These are phyloP conservation scores for Obba rivulosa DNA, from an alignment of 768 basidiomycete genomes.

Conservation along the genomic window DNA sequence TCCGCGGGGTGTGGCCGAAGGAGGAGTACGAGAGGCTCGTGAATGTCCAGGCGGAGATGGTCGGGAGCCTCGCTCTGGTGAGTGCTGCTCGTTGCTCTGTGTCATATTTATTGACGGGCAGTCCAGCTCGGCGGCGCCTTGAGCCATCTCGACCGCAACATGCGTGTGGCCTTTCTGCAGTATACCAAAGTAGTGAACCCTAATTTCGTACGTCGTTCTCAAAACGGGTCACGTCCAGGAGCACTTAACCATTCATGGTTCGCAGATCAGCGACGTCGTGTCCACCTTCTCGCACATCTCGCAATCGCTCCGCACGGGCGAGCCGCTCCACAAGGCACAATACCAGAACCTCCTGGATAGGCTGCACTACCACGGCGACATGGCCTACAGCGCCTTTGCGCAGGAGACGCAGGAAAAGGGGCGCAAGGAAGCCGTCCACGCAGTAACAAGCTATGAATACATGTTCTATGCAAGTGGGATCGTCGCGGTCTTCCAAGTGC, in stretches of 20 bases:
- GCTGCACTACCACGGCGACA: constrained; percentile 36
- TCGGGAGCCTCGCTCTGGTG: constrained; percentile 34
- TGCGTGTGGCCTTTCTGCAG: constrained; percentile 36
- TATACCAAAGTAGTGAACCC: constrained; percentile 49
- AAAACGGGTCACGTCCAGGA: not conserved
- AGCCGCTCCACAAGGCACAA: constrained; percentile 39
- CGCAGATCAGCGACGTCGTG: constrained; percentile 39
- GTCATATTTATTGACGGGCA: not conserved
- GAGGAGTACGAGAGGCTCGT: constrained; percentile 40
- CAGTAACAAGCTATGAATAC: constrained; percentile 24
- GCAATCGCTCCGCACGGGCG: constrained; percentile 38
- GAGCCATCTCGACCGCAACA: constrained; percentile 34
- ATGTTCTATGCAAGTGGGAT: constrained; percentile 36
- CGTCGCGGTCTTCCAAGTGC: constrained; percentile 33
- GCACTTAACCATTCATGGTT: not conserved
- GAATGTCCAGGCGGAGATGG: constrained; percentile 36
- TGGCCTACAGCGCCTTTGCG: constrained; percentile 8
- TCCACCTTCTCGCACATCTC: constrained; percentile 38
- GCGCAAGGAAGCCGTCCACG: constrained; percentile 8
- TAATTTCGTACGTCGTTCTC: constrained; percentile 36
- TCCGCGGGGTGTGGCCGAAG: constrained; percentile 49
- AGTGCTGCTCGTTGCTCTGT: not conserved
- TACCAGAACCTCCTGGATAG: constrained; percentile 38
- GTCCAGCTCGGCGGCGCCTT: constrained; percentile 37
- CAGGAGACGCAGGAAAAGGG: not conserved